phyloP scores from a whole-genome alignment of 1,284 basidiomycete species.

The Cystobasidium pallidum region DNA sequence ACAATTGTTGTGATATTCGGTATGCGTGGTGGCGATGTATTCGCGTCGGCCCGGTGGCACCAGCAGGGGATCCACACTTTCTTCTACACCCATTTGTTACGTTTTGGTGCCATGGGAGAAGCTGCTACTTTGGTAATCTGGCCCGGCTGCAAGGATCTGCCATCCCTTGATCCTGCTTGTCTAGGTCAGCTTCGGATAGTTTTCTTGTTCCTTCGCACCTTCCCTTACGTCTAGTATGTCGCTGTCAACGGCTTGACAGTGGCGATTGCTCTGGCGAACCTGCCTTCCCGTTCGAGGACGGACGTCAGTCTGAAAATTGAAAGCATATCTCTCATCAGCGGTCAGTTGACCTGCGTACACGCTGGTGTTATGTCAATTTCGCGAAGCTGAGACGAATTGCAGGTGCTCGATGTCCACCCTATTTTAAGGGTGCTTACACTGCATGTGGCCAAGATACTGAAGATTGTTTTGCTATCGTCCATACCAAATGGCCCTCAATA shows the following conservation, averaged over 20 bases:
- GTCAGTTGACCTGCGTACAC: not conserved
- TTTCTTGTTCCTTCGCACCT: not conserved
- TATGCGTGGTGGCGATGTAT: too few relatives aligned
- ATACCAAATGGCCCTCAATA: not conserved
- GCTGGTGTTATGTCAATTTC: not conserved
- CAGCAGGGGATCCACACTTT: not conserved
- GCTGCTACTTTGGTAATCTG: not conserved
- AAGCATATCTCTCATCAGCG: not conserved
- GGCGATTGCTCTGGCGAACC: conserved; percentile 1
- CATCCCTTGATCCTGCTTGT: conserved; percentile 1
- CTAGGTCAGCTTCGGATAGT: not conserved
- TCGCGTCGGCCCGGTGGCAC: not conserved
- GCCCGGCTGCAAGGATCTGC: not conserved
- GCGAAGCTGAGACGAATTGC: not conserved
- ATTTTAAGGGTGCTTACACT: not conserved
- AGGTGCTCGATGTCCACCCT: conserved; percentile 10
- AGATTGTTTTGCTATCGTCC: not conserved
- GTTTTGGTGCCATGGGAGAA: conserved; percentile 1
- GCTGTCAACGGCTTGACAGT: not conserved
- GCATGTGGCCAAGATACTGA: not conserved
- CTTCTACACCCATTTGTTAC: not conserved
- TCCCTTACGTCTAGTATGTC: too few relatives aligned
- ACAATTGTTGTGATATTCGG: too few relatives aligned
- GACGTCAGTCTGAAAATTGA: not conserved
- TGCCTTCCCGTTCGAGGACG: not conserved